A percentile compares a stretch with the other conserved stretches of the same genome.
These are phyloP conservation scores for Cicer arietinum DNA, from an alignment of 306 rosid species.

Conservation along the genomic window DNA sequence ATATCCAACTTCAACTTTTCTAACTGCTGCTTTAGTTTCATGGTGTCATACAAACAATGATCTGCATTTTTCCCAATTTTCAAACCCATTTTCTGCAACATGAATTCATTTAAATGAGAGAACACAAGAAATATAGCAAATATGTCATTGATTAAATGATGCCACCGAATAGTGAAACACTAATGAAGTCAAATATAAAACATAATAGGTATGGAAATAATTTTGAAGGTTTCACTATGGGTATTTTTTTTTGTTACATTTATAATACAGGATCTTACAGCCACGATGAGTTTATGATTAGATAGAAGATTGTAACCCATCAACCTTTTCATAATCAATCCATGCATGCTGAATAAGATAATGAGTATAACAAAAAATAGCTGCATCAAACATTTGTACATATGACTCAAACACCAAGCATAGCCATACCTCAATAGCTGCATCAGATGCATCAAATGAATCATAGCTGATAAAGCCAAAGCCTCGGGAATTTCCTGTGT, in stretches of 20 bases:
- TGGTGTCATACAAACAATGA: slow-evolving; percentile 6
- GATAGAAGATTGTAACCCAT: background rate
- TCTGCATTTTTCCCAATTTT: background rate
- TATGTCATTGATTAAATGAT: background rate
- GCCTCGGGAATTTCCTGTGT: slow-evolving; percentile 95
- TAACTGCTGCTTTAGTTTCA: slow-evolving; percentile 21
- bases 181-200: slow-evolving; percentile 2
- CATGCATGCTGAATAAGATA: background rate
- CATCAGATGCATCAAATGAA: slow-evolving; percentile 97
- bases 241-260: background rate
- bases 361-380: slow-evolving; percentile 26
- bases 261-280: background rate
- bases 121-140: slow-evolving; percentile 5
- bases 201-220: background rate
- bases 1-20: slow-evolving; percentile 1
- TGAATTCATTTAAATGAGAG: background rate
- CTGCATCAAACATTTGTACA: slow-evolving; percentile 16
- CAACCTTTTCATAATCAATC: background rate
- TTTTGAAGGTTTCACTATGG: background rate
- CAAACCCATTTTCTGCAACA: background rate
- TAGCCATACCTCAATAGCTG: slow-evolving; percentile 87
- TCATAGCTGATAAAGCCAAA: slow-evolving; percentile 99
- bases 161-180: slow-evolving; percentile 13
- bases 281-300: slow-evolving; percentile 9
- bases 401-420: slow-evolving; percentile 25